phyloP scores from a whole-genome alignment of 306 rosid genomes.

The Calophaca sinica region DNA sequence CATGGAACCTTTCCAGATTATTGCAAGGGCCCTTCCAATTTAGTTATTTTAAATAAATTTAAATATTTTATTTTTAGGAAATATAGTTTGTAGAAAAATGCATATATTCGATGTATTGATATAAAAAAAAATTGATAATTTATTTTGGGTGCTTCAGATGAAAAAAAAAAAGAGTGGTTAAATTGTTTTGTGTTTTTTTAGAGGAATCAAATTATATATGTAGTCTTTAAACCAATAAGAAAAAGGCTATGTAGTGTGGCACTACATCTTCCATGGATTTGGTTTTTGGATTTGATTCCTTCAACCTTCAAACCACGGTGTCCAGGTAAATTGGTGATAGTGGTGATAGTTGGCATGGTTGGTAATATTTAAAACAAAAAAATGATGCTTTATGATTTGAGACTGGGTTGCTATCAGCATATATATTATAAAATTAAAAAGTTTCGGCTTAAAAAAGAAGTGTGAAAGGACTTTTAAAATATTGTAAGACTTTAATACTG shows the following conservation, averaged over 20 bases:
- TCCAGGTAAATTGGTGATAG: conserved; percentile 9
- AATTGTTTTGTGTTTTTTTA: neutral
- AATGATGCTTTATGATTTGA: conserved; percentile 42
- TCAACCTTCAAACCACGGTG: conserved; percentile 38
- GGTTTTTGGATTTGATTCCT: conserved; percentile 33
- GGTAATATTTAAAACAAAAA: conserved; percentile 25
- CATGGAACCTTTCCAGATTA: conserved; percentile 35
- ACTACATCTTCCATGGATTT: conserved; percentile 34
- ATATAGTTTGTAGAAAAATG: too few relatives aligned
- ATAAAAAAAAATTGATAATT: too few relatives aligned
- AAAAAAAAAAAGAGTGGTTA: too few relatives aligned
- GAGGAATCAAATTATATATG: conserved; percentile 37
- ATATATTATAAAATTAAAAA: conserved; percentile 37
- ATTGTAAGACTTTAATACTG: neutral
- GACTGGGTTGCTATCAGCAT: conserved; percentile 21
- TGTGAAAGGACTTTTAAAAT: neutral
- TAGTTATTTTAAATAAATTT: neutral
- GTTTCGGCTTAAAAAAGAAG: conserved; percentile 42
- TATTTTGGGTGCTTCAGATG: too few relatives aligned
- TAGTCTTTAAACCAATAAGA: neutral
- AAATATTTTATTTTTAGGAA: too few relatives aligned
- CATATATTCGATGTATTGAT: too few relatives aligned
- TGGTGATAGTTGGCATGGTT: conserved; percentile 42
- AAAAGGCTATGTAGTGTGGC: neutral
- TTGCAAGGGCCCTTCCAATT: conserved; percentile 11